phyloP scores from a whole-genome alignment of 495 filamentous ascomycete species.

The Oleoguttula mirabilis region DNA sequence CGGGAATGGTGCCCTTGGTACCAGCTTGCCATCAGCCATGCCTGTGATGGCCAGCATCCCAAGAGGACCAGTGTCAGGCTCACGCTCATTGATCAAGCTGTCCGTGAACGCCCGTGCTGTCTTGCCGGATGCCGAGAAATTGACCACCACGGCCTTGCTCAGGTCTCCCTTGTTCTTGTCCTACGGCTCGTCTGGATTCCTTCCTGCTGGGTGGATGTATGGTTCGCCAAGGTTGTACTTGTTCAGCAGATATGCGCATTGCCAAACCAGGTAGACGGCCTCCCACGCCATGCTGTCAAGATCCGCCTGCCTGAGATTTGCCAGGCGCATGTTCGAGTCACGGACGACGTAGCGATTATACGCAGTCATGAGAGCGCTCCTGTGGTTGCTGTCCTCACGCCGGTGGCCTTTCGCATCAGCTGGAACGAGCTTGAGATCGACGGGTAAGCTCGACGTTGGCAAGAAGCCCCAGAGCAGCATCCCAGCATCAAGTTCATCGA shows the following conservation, averaged over 20 bases:
- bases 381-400: constrained; percentile 33
- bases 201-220: constrained; percentile 29
- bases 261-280: constrained; percentile 33
- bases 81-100: constrained; percentile 13
- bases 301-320: constrained; percentile 14
- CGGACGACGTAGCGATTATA: constrained; percentile 42
- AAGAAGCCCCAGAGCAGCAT: constrained; percentile 31
- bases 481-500: constrained; percentile 22
- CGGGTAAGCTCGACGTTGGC: constrained; percentile 25
- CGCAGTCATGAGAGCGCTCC: constrained; percentile 36
- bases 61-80: constrained; percentile 9
- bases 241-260: constrained; percentile 38
- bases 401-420: constrained; percentile 27
- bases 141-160: constrained; percentile 26
- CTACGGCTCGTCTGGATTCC: constrained; percentile 27
- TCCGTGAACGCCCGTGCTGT: constrained; percentile 19
- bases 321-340: constrained; percentile 14
- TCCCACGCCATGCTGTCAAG: constrained; percentile 29
- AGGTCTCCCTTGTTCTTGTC: constrained; percentile 37
- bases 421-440: constrained; percentile 24
- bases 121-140: constrained; percentile 16
- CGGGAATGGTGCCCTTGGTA: constrained; percentile 15
- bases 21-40: not conserved
- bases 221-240: constrained; percentile 35
- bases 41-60: constrained; percentile 19